A percentile compares a stretch with the other conserved stretches of the same genome.
These are phyloP conservation scores for Polytrichum commune DNA, from an alignment of 225 moss, liverwort and hornwort genomes.

Conservation along the genomic window DNA sequence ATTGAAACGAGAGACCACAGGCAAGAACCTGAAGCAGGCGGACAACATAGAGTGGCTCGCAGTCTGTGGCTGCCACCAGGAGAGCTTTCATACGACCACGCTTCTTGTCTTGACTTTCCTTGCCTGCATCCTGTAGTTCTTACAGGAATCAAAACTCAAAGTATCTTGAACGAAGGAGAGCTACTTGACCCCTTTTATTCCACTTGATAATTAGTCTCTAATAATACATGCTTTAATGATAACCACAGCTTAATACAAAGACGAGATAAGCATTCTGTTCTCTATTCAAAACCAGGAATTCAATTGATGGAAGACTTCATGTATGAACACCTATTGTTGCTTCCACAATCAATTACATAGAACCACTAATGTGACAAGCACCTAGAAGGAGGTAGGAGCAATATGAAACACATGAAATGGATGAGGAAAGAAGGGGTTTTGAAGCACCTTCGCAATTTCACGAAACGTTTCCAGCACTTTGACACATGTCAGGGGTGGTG, in stretches of 20 bases:
- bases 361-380: too few species aligned
- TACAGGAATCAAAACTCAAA: not conserved
- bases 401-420: not conserved
- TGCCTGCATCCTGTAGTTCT: slow-evolving; percentile 70
- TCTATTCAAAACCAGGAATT: too few species aligned
- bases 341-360: too few species aligned
- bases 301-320: too few species aligned
- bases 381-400: too few species aligned
- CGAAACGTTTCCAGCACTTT: slow-evolving; percentile 93
- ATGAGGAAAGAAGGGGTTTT: not conserved
- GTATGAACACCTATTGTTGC: too few species aligned
- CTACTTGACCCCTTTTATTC: not conserved
- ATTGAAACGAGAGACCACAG: slow-evolving; percentile 4
- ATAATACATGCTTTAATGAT: too few species aligned
- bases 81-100: slow-evolving; percentile 90
- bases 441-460: slow-evolving; percentile 79
- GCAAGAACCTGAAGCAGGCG: slow-evolving; percentile 87
- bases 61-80: slow-evolving; percentile 90
- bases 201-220: too few species aligned
- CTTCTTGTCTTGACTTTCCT: slow-evolving; percentile 95
- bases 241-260: too few species aligned
- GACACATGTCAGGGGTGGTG: slow-evolving; percentile 72
- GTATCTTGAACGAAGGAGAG: not conserved
- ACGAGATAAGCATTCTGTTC: not conserved
- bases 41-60: slow-evolving; percentile 91